phyloP scores from a whole-genome alignment of 768 basidiomycete species.

The Dendrothele bispora region DNA sequence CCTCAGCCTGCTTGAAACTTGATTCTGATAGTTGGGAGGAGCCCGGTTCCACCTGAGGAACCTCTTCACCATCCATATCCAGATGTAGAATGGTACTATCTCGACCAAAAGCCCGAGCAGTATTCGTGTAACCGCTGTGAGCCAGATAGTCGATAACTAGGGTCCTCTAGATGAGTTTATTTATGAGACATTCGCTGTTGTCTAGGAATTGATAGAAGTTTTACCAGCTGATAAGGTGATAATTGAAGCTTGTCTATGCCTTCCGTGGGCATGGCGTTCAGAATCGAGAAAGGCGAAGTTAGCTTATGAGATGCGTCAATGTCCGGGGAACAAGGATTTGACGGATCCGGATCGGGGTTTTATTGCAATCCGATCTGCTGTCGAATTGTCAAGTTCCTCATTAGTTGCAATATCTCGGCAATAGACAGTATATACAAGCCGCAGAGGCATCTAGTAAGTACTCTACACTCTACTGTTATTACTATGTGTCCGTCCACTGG shows the following conservation, averaged over 20 bases:
- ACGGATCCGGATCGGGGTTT: too few relatives aligned
- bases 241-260: conserved; percentile 28
- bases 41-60: conserved; percentile 24
- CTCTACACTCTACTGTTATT: too few relatives aligned
- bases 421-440: too few relatives aligned
- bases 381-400: too few relatives aligned
- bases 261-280: too few relatives aligned
- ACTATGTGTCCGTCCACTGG: too few relatives aligned
- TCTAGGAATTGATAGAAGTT: not conserved
- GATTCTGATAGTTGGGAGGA: conserved; percentile 33
- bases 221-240: conserved; percentile 47
- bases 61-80: conserved; percentile 72
- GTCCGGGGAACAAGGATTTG: too few relatives aligned
- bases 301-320: too few relatives aligned
- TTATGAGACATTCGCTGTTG: not conserved
- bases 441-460: too few relatives aligned
- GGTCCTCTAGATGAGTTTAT: conserved; percentile 44
- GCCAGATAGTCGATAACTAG: conserved; percentile 78
- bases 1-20: conserved; percentile 44
- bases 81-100: conserved; percentile 64
- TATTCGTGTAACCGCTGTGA: conserved; percentile 70
- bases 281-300: too few relatives aligned
- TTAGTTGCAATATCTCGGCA: too few relatives aligned
- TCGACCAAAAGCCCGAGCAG: conserved; percentile 65
- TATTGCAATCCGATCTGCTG: too few relatives aligned